phyloP scores from a whole-genome alignment of 257 asterid genomes.

The Scutellaria baicalensis region DNA sequence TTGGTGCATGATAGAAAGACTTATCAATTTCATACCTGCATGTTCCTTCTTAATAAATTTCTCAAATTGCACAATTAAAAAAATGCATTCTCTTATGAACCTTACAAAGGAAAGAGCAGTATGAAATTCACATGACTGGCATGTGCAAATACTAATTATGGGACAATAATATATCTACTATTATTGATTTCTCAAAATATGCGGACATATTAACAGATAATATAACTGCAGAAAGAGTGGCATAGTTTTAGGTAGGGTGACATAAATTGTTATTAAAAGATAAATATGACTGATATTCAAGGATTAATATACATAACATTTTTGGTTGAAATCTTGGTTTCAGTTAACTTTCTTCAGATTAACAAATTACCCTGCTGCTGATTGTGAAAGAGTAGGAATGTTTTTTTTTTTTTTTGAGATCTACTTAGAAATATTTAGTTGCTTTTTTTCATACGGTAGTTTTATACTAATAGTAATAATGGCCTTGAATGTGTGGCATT shows the following conservation, averaged over 20 bases:
- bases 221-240: background rate
- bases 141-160: background rate
- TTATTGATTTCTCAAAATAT: background rate
- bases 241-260: background rate
- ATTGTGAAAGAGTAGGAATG: background rate
- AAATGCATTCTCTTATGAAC: background rate
- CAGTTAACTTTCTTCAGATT: background rate
- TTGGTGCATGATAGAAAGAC: background rate
- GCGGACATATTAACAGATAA: background rate
- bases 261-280: background rate
- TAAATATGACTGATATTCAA: background rate
- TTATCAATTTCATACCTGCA: background rate
- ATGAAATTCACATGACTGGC: background rate
- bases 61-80: background rate
- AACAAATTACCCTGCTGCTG: background rate
- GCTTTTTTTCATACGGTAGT: background rate
- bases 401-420: background rate
- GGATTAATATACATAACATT: background rate
- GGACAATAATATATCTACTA: background rate
- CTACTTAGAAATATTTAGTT: background rate
- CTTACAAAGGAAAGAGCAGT: background rate
- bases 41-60: background rate
- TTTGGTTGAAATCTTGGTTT: background rate
- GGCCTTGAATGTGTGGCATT: background rate
- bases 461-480: background rate